Evolutionary conservation across 1,284 basidiomycete species (phyloP), one percentile per base, ranked within the genome.

Genomic region (Ustilago sp.): DNA sequence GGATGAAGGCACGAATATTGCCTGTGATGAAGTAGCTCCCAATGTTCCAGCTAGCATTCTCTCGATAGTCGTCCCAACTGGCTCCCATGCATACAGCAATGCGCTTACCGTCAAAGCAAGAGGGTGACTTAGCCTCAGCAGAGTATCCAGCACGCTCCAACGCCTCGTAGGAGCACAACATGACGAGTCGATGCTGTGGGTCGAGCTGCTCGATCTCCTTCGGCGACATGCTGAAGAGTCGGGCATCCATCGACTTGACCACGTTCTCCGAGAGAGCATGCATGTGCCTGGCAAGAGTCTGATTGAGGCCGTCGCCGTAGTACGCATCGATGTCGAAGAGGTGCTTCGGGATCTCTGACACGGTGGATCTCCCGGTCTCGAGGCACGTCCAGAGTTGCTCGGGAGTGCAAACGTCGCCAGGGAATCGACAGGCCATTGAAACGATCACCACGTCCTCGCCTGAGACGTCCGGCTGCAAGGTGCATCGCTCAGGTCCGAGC

Each of bases 11-110:
- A n/a, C 78, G 68, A 31, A 75, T 75, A 59, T 76, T 77, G 59
- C 78, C 78, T 0, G 78, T 77, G 66, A 80, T 77, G 15, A 80
- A 77, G 75, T 74, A 79, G 74, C 70, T 74, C 34, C 75, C 72
- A 35, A 80, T 74, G 54, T 66, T 69, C 59, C 56, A 56, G 59
- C 68, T 68, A 6, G 72, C 78, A 35, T 80, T 80, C 47, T 80
- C 78, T 60, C 78, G 75, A 23, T 80, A 80, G 48, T 80, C 78
- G 64, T 80, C 78, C 67, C 68, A 75, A 35, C 65, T 63, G 11
- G 71, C 68, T 31, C 71, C 71, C 70, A 76, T 66, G 41, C 66
- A 80, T 38, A 66, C 63, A 5, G 64, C 74, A 41, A 80, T 77
- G 31, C 78, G 74, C 34, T 74, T 71, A 8, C 55, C 52, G 36